Conservation (phyloP, 2,329 filamentous ascomycete genomes). For the Pestalotiopsis sp. region DNA sequence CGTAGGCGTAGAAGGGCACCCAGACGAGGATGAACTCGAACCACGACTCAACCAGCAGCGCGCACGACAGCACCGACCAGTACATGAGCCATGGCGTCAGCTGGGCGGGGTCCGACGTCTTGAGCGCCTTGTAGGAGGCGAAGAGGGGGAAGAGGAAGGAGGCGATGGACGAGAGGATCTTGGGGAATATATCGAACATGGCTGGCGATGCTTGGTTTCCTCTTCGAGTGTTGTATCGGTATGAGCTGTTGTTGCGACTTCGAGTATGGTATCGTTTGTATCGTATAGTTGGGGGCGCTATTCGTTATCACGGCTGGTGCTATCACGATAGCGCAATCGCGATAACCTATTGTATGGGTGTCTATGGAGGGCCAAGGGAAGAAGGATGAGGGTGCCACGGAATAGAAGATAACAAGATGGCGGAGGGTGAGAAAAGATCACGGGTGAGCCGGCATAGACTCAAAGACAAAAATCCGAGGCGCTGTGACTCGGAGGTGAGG, state of each 20-base stretch:
- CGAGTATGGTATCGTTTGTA: neutral
- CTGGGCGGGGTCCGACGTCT: slow-evolving; percentile 85
- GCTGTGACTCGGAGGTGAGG: neutral
- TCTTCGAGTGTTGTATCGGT: neutral
- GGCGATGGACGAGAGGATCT: slow-evolving; percentile 72
- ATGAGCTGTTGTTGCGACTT: neutral
- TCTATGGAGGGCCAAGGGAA: neutral
- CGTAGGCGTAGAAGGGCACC: slow-evolving; percentile 93
- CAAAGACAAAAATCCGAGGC: neutral
- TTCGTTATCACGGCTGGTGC: neutral
- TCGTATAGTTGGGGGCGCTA: neutral
- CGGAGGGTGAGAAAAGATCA: neutral
- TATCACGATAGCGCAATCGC: slow-evolving; percentile 1
- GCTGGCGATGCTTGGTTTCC: slow-evolving; percentile 4
- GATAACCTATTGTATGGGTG: neutral
- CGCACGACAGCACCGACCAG: slow-evolving; percentile 89
- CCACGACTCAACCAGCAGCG: slow-evolving; percentile 83
- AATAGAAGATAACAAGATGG: neutral
- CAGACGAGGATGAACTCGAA: slow-evolving; percentile 84
- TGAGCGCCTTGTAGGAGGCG: slow-evolving; percentile 96
- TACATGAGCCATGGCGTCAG: slow-evolving; percentile 99
- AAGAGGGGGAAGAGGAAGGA: slow-evolving; percentile 95
- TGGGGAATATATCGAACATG: slow-evolving; percentile 69
- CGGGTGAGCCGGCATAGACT: neutral
- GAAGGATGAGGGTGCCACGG: neutral